These are phyloP conservation scores for Lactarius indigo DNA, from an alignment of 768 basidiomycete genomes.

Conservation along the genomic window DNA sequence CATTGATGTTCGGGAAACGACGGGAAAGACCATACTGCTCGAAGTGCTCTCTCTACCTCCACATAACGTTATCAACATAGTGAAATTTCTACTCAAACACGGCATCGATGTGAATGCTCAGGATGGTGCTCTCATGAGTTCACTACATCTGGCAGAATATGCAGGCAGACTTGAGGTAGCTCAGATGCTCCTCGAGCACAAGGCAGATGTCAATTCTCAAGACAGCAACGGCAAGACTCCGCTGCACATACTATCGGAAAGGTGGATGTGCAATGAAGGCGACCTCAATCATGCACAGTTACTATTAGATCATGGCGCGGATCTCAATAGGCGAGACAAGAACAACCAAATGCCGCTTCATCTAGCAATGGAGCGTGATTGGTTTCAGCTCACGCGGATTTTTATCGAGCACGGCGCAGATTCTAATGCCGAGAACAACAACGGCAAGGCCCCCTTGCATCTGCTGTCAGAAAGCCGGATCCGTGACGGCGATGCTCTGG, in stretches of 20 bases:
- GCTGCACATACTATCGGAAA: not conserved
- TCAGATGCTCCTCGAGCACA: not conserved
- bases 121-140: not conserved
- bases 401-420: not conserved
- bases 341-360: not conserved
- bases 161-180: not conserved
- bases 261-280: not conserved
- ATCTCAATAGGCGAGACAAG: not conserved
- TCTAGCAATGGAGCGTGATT: not conserved
- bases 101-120: not conserved
- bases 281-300: not conserved
- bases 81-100: not conserved
- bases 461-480: not conserved
- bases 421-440: not conserved
- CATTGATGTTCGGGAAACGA: not conserved
- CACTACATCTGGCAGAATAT: not conserved
- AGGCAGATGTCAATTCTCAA: not conserved
- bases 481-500: not conserved
- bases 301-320: not conserved
- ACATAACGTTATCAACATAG: not conserved
- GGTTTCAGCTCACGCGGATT: not conserved
- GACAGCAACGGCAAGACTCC: not conserved
- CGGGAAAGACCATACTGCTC: not conserved
- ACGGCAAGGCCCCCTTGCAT: not conserved
- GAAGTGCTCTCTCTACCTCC: not conserved